Evolutionary conservation across 371 early-diverging fungal genomes (phyloP), one percentile per base, ranked within the genome.

Genomic region (Mortierella sp.): DNA sequence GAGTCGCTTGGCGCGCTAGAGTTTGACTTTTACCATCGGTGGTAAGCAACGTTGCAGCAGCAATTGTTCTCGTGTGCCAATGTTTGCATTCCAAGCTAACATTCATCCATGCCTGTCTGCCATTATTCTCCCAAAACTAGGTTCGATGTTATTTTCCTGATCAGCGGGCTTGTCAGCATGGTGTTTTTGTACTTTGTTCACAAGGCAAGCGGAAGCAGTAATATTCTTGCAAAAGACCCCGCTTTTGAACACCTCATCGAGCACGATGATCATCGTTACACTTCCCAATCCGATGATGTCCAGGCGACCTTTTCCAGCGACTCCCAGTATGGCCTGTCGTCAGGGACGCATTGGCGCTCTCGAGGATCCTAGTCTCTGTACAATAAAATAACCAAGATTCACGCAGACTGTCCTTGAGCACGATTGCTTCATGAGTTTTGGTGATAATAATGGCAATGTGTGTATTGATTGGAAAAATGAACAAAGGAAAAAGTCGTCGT

Each of bases 121-220:
- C 48, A 31, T 31, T 31, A n/a, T 48, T 8, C 28, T 19, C 10
- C 28, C 40, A 1, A 6, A n/a, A 26, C n/a, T 53, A 83, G 83
- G 83, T 98, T 97, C 77, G 98, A 98, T 87, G 91, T 95, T 34
- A 96, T 98, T 21, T 96, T 97, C 87, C 87, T 98, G 57, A 88
- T 95, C n/a, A 92, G 95, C 8, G 97, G 96, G 0, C 75, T 94
- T 16, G 69, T 92, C 50, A 93, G 94, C 16, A 88, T 90, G 19
- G 79, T 90, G n/a, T 86, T 95, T 50, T 84, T 95, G 34, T 96
- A 94, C 77, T 89, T 96, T 53, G 89, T 94, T 50, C 94, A 96
- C 78, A 92, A 90, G 70, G 94, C 94, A 3, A 91, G 90, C 46
- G 90, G 91, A 10, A 88, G 86, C 61, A 88, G 87, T 44, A 87